Evolutionary conservation across 2,329 filamentous ascomycete species (phyloP).

Genomic region (Phaeosphaeria sp.): DNA sequence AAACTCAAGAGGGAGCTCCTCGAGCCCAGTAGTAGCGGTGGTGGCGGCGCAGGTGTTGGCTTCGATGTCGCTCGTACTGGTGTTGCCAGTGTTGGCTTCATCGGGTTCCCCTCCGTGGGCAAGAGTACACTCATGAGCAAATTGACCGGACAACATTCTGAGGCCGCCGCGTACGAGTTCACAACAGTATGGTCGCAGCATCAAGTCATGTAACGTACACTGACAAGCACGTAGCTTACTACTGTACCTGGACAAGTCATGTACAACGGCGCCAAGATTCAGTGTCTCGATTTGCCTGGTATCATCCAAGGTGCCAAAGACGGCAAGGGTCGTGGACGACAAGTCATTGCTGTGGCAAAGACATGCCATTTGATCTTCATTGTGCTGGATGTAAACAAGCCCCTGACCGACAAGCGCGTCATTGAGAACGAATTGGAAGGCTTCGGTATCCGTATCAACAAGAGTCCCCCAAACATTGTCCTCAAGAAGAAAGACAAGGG

Average conservation of each 20-base stretch:
- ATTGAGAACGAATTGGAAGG: slow-evolving; percentile 96
- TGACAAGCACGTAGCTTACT: slow-evolving; percentile 64
- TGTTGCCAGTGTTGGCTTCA: slow-evolving; percentile 96
- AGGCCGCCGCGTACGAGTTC: slow-evolving; percentile 97
- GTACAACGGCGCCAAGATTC: slow-evolving; percentile 96
- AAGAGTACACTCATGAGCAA: slow-evolving; percentile 98
- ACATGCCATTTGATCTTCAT: slow-evolving; percentile 99
- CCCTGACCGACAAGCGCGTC: slow-evolving; percentile 92
- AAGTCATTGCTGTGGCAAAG: slow-evolving; percentile 98
- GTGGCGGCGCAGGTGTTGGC: slow-evolving; percentile 83
- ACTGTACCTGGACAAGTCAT: slow-evolving; percentile 95
- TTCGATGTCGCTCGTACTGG: slow-evolving; percentile 98
- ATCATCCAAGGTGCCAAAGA: slow-evolving; percentile 99
- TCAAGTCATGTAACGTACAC: neutral
- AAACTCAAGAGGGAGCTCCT: slow-evolving; percentile 97
- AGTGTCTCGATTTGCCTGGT: slow-evolving; percentile 97
- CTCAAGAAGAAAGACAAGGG: slow-evolving; percentile 99
- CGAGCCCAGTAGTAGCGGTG: slow-evolving; percentile 78
- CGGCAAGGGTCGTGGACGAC: slow-evolving; percentile 93
- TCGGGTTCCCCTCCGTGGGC: slow-evolving; percentile 96
- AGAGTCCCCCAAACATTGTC: slow-evolving; percentile 95
- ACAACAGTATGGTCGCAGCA: slow-evolving; percentile 66
- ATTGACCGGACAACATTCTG: slow-evolving; percentile 94
- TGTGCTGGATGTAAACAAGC: slow-evolving; percentile 97
- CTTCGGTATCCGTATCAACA: slow-evolving; percentile 98